These are phyloP conservation scores for Rhodosporidiobolus sp. DNA, from an alignment of 768 basidiomycete genomes.

Conservation along the genomic window DNA sequence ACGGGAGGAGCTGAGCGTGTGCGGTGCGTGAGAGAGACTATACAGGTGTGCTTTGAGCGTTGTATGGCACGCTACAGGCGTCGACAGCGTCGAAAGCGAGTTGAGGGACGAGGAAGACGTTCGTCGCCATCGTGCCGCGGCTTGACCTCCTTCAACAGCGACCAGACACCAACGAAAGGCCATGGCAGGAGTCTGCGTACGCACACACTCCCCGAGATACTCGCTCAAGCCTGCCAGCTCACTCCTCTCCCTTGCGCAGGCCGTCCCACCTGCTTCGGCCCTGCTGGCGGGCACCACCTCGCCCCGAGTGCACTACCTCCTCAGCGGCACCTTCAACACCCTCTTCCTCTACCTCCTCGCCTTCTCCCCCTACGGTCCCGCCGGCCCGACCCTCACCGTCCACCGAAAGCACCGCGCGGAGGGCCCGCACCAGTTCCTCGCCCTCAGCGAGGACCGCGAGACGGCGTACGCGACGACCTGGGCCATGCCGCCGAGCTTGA, in stretches of 20 bases:
- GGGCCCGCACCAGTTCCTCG: conserved; percentile 46
- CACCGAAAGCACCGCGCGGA: conserved; percentile 31
- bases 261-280: background rate
- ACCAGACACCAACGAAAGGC: too few relatives aligned
- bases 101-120: too few relatives aligned
- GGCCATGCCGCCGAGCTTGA: conserved; percentile 40
- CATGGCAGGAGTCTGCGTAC: conserved; percentile 3
- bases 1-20: too few relatives aligned
- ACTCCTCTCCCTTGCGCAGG: background rate
- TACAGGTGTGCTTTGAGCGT: too few relatives aligned
- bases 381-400: conserved; percentile 26
- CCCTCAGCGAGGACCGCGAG: conserved; percentile 29
- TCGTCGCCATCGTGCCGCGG: too few relatives aligned
- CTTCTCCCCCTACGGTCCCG: conserved; percentile 39
- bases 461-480: conserved; percentile 44
- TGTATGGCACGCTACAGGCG: too few relatives aligned
- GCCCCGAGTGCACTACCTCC: conserved; percentile 31
- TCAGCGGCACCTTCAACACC: conserved; percentile 45
- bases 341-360: conserved; percentile 45
- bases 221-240: background rate
- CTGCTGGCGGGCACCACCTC: background rate
- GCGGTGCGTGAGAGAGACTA: too few relatives aligned
- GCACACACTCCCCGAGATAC: background rate
- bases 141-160: too few relatives aligned
- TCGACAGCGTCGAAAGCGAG: too few relatives aligned